Evolutionary conservation across 1,139 yeast genomes (phyloP).

Genomic region (Suhomyces wounanorum): DNA sequence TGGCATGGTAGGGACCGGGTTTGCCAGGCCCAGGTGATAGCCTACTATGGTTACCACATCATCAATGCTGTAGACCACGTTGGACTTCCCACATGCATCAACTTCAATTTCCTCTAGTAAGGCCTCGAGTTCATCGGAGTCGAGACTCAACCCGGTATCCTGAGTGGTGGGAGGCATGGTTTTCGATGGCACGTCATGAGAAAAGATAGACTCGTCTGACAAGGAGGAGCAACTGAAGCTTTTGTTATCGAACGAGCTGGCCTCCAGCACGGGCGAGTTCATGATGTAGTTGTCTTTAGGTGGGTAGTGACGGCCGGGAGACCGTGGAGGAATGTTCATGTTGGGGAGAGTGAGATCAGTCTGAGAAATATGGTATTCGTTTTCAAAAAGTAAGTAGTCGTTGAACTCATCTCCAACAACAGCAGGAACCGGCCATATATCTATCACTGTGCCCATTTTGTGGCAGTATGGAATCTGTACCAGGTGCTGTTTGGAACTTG

Average conservation of each 20-base stretch:
- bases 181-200: conserved; percentile 13
- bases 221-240: conserved; percentile 14
- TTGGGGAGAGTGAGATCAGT: neutral
- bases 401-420: conserved; percentile 6
- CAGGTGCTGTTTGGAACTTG: conserved; percentile 5
- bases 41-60: conserved; percentile 27
- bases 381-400: conserved; percentile 11
- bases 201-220: conserved; percentile 25
- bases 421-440: conserved; percentile 1
- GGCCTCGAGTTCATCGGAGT: conserved; percentile 21
- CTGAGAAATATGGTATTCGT: conserved; percentile 1
- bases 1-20: neutral
- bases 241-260: conserved; percentile 17
- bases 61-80: conserved; percentile 24
- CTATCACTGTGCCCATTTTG: conserved; percentile 2
- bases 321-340: conserved; percentile 15
- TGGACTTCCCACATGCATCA: conserved; percentile 20
- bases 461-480: neutral
- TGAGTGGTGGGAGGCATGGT: conserved; percentile 4
- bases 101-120: conserved; percentile 23
- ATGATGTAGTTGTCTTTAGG: conserved; percentile 1
- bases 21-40: conserved; percentile 15
- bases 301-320: conserved; percentile 12
- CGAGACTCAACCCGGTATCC: conserved; percentile 18
- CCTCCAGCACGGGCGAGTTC: conserved; percentile 17